A percentile compares a stretch with the other conserved stretches of the same genome.
These are phyloP conservation scores for Wickerhamomyces chambardii DNA, from an alignment of 805 yeast genomes.

Conservation along the genomic window DNA sequence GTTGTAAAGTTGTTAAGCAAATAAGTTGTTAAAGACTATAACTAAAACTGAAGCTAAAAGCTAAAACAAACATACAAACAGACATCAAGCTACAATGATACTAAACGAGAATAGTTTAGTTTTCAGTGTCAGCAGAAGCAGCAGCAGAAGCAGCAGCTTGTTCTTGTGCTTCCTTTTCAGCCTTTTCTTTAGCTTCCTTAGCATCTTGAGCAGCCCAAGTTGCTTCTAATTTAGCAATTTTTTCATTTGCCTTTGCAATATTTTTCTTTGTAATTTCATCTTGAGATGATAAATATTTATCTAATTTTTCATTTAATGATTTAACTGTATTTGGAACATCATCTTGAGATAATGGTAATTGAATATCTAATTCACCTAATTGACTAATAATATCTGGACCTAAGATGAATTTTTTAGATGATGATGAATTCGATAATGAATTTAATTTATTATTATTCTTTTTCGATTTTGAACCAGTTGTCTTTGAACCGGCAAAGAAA, in stretches of 20 bases:
- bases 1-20: no score
- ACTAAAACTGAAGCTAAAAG: no score
- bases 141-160: slow-evolving; percentile 4
- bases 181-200: slow-evolving; percentile 17
- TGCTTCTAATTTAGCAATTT: slow-evolving; percentile 59
- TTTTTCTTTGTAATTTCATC: slow-evolving; percentile 74
- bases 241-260: slow-evolving; percentile 68
- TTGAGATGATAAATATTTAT: slow-evolving; percentile 60
- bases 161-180: slow-evolving; percentile 2
- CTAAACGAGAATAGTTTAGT: no score
- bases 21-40: no score
- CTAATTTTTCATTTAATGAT: slow-evolving; percentile 64
- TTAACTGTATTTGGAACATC: slow-evolving; percentile 60
- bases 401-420: slow-evolving; percentile 48
- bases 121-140: no score
- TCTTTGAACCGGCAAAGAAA: slow-evolving; percentile 44
- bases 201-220: slow-evolving; percentile 38
- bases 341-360: slow-evolving; percentile 70
- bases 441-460: slow-evolving; percentile 45
- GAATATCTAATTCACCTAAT: slow-evolving; percentile 65
- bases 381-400: slow-evolving; percentile 75
- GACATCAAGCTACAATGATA: no score
- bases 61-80: no score
- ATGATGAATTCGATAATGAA: no score
- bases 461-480: slow-evolving; percentile 34